Percentiles rank a stretch among this genome's conserved stretches.
Evolutionary conservation across 495 filamentous ascomycete genomes (phyloP).

Genomic region (Penicillium alfredii): DNA sequence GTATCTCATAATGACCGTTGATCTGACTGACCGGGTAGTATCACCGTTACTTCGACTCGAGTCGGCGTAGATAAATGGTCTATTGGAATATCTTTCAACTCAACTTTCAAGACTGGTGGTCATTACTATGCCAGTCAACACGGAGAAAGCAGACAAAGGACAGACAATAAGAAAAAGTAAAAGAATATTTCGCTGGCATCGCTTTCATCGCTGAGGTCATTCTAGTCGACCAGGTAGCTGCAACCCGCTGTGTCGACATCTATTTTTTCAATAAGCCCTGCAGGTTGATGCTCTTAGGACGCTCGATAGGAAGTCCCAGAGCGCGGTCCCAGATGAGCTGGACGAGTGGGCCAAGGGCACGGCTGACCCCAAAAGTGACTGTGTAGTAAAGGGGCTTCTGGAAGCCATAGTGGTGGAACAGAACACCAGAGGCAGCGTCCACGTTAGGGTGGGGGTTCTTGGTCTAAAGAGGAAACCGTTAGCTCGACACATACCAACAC

Average conservation of each 20-base stretch:
- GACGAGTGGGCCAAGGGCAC: constrained; percentile 84
- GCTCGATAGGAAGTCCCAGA: constrained; percentile 92
- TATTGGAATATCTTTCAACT: background rate
- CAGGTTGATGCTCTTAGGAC: constrained; percentile 95
- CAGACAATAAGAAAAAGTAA: background rate
- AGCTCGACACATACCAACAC: too few relatives aligned
- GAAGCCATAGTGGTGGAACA: constrained; percentile 97
- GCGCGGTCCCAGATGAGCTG: constrained; percentile 97
- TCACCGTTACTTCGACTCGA: background rate
- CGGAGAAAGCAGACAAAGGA: too few relatives aligned
- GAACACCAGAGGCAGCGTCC: constrained; percentile 81
- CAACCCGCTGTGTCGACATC: constrained; percentile 2
- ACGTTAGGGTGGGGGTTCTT: constrained; percentile 99
- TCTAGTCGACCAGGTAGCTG: background rate
- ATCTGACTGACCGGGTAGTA: background rate
- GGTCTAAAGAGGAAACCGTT: too few relatives aligned
- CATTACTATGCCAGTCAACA: too few relatives aligned
- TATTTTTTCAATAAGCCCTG: constrained; percentile 65
- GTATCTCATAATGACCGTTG: too few relatives aligned
- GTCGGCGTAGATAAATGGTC: background rate
- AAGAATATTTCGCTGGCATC: constrained; percentile 5
- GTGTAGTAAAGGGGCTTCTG: constrained; percentile 97
- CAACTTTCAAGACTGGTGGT: too few relatives aligned
- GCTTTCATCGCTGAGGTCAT: constrained; percentile 2
- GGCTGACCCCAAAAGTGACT: constrained; percentile 89